Evolutionary conservation across 2,329 filamentous ascomycete species (phyloP).

Genomic region (Cladosporium sp.): DNA sequence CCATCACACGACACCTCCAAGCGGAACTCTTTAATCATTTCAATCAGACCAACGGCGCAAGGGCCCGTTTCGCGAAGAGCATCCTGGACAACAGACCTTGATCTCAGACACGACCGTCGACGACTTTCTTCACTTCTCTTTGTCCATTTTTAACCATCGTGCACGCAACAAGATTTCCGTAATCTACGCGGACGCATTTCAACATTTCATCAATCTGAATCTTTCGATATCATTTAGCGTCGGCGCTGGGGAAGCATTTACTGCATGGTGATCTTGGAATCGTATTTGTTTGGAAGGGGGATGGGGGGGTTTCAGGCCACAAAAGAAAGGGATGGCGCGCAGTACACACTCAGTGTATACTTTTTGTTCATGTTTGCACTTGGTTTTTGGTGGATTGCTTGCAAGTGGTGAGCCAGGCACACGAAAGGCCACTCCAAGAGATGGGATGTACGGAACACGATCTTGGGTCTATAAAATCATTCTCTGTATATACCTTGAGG

Average conservation of each 20-base stretch:
- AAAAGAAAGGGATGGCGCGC: not conserved
- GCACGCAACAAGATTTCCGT: not conserved
- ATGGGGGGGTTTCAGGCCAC: not conserved
- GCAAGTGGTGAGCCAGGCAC: not conserved
- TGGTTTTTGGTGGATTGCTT: too few relatives aligned
- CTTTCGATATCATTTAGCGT: not conserved
- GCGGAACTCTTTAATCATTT: not conserved
- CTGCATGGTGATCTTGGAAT: not conserved
- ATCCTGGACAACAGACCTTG: not conserved
- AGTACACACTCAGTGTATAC: not conserved
- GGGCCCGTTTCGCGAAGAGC: not conserved
- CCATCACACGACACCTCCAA: not conserved
- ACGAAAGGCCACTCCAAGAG: not conserved
- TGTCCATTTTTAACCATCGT: not conserved
- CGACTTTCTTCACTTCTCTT: not conserved
- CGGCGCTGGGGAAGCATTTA: slow-evolving; percentile 8
- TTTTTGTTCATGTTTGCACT: too few relatives aligned
- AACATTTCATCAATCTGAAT: not conserved
- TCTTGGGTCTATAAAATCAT: not conserved
- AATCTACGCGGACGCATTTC: not conserved
- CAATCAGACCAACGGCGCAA: too few relatives aligned
- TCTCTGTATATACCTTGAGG: not conserved
- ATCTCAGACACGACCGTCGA: not conserved
- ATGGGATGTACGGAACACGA: not conserved
- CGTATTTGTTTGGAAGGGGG: not conserved